Conservation (phyloP, 768 basidiomycete species). For the Holtermanniella nyarrowii region DNA sequence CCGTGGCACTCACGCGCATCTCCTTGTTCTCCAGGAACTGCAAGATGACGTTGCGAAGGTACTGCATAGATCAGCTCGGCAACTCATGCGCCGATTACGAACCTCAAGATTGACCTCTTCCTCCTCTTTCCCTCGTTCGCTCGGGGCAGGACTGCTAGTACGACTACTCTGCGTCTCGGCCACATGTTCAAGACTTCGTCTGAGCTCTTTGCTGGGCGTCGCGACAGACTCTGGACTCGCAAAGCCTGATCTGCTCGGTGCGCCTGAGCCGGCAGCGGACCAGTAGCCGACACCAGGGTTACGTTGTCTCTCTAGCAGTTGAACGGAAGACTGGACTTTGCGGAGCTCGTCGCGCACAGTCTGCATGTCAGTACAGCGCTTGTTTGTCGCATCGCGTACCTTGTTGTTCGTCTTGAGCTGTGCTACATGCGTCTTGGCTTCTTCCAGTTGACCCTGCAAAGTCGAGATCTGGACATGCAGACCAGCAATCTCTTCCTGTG, state of each 20-base stretch:
- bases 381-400: too few relatives aligned
- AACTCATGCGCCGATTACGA: constrained; percentile 7
- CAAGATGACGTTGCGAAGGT: constrained; percentile 86
- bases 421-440: constrained; percentile 56
- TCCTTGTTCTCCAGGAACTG: constrained; percentile 98
- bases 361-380: constrained; percentile 42
- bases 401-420: constrained; percentile 69
- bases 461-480: constrained; percentile 34
- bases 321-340: constrained; percentile 88
- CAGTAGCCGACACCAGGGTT: constrained; percentile 94
- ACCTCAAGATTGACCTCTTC: constrained; percentile 86
- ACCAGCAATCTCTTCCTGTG: constrained; percentile 39
- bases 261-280: constrained; percentile 36
- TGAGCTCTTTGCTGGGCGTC: constrained; percentile 8
- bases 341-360: constrained; percentile 85
- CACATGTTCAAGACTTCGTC: constrained; percentile 17
- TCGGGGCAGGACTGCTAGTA: neutral
- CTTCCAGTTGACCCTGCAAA: constrained; percentile 63
- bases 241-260: constrained; percentile 3
- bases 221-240: constrained; percentile 12
- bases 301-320: constrained; percentile 76
- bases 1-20: constrained; percentile 64
- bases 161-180: constrained; percentile 3
- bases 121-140: constrained; percentile 42
- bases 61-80: constrained; percentile 41